Percentiles rank a stretch among this genome's conserved stretches.
Conservation (phyloP, 805 yeast genomes). For the Candida golubevii region DNA sequence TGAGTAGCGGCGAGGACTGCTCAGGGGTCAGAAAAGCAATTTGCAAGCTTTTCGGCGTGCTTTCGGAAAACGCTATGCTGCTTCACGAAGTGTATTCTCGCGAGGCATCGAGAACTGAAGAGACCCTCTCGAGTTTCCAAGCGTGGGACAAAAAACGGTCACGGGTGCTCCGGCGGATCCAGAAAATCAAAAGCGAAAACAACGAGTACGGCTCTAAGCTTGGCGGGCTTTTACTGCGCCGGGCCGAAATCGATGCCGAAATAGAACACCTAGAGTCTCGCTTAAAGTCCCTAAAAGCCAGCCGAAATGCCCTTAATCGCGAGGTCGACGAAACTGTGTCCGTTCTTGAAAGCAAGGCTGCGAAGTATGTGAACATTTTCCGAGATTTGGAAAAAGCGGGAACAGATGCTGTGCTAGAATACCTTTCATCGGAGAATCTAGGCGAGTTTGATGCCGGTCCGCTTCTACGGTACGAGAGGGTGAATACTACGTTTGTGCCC, state of each 20-base stretch:
- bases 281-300: slow-evolving; percentile 28
- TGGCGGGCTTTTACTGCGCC: slow-evolving; percentile 29
- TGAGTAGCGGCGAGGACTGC: slow-evolving; percentile 12
- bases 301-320: slow-evolving; percentile 27
- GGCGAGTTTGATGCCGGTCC: slow-evolving; percentile 1
- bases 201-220: slow-evolving; percentile 43
- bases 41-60: slow-evolving; percentile 11
- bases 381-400: slow-evolving; percentile 38
- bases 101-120: slow-evolving; percentile 29
- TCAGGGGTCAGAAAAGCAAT: slow-evolving; percentile 1
- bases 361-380: slow-evolving; percentile 41
- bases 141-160: slow-evolving; percentile 39
- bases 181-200: slow-evolving; percentile 35
- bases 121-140: slow-evolving; percentile 27
- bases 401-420: slow-evolving; percentile 24
- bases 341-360: slow-evolving; percentile 45
- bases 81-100: slow-evolving; percentile 43
- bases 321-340: slow-evolving; percentile 47
- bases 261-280: slow-evolving; percentile 35
- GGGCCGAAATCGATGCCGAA: slow-evolving; percentile 31
- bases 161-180: slow-evolving; percentile 31
- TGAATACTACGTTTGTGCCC: slow-evolving; percentile 4
- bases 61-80: slow-evolving; percentile 42
- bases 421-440: slow-evolving; percentile 15
- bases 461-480: slow-evolving; percentile 10